phyloP scores from a whole-genome alignment of 306 rosid species.

The Prunus salicina region DNA sequence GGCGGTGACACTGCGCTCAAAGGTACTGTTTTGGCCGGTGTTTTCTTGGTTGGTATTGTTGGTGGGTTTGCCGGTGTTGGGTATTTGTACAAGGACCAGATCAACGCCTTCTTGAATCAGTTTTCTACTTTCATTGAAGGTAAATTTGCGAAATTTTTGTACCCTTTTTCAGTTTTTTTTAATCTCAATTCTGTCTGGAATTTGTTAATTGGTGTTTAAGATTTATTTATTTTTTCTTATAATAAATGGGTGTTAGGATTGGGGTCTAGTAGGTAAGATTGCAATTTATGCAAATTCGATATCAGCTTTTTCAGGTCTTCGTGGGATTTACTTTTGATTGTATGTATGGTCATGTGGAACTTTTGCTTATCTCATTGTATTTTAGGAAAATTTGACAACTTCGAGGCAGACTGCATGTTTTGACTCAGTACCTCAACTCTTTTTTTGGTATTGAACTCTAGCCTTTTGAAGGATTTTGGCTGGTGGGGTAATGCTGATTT shows the following conservation, averaged over 20 bases:
- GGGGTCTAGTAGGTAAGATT: background rate
- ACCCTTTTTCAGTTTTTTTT: background rate
- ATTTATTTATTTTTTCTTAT: no score
- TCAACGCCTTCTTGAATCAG: constrained; percentile 65
- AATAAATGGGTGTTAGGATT: background rate
- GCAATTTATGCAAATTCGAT: background rate
- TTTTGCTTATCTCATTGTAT: background rate
- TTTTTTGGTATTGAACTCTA: background rate
- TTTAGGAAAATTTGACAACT: background rate
- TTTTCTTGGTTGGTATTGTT: constrained; percentile 62
- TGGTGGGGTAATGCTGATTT: background rate
- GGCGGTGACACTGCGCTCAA: constrained; percentile 51
- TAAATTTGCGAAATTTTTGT: background rate
- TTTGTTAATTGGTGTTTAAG: background rate
- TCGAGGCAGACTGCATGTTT: background rate
- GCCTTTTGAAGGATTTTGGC: background rate
- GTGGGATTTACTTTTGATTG: background rate
- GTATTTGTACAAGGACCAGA: constrained; percentile 67
- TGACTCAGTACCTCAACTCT: background rate
- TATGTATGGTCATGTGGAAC: background rate
- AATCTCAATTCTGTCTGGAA: background rate
- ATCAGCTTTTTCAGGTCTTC: background rate
- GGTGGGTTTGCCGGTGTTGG: constrained; percentile 87
- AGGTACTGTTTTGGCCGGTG: constrained; percentile 80
- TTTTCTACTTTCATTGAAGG: constrained; percentile 78